Percentiles rank a stretch among this genome's conserved stretches.
Evolutionary conservation across 495 filamentous ascomycete genomes (phyloP).

Genomic region (Baudoinia panamericana): DNA sequence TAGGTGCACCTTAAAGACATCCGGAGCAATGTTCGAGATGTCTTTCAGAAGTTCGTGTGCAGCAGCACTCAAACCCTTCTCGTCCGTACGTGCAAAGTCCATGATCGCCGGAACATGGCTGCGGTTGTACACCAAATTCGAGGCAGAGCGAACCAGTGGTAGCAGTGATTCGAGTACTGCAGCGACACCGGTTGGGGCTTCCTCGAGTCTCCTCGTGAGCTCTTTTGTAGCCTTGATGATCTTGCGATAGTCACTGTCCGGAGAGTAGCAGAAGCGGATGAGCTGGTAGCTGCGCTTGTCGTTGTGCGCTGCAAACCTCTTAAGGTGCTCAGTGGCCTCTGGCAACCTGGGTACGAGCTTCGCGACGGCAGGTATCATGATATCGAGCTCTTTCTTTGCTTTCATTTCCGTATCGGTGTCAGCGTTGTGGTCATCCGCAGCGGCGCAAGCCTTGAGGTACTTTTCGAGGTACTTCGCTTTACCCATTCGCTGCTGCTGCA

Average conservation of each 20-base stretch:
- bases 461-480: slow-evolving; percentile 56
- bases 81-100: slow-evolving; percentile 68
- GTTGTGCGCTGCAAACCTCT: slow-evolving; percentile 83
- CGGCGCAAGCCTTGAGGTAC: slow-evolving; percentile 67
- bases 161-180: slow-evolving; percentile 62
- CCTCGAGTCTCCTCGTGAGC: slow-evolving; percentile 66
- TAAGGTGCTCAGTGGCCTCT: slow-evolving; percentile 55
- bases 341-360: slow-evolving; percentile 53
- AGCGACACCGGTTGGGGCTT: slow-evolving; percentile 37
- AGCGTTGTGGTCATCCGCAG: slow-evolving; percentile 64
- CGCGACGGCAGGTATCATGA: slow-evolving; percentile 51
- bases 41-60: slow-evolving; percentile 89
- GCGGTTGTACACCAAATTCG: slow-evolving; percentile 78
- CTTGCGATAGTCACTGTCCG: slow-evolving; percentile 84
- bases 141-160: slow-evolving; percentile 71
- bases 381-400: slow-evolving; percentile 53
- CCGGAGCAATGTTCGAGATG: slow-evolving; percentile 76
- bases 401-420: slow-evolving; percentile 56
- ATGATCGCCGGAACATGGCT: slow-evolving; percentile 87
- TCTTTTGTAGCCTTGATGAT: slow-evolving; percentile 83
- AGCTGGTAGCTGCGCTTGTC: slow-evolving; percentile 86
- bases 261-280: slow-evolving; percentile 67
- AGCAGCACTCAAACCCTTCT: slow-evolving; percentile 57
- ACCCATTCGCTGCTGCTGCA: slow-evolving; percentile 59
- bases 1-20: slow-evolving; percentile 81